A percentile compares a stretch with the other conserved stretches of the same genome.
Conservation (phyloP, 2,329 filamentous ascomycete genomes). For the Trichoderma lentiforme region DNA sequence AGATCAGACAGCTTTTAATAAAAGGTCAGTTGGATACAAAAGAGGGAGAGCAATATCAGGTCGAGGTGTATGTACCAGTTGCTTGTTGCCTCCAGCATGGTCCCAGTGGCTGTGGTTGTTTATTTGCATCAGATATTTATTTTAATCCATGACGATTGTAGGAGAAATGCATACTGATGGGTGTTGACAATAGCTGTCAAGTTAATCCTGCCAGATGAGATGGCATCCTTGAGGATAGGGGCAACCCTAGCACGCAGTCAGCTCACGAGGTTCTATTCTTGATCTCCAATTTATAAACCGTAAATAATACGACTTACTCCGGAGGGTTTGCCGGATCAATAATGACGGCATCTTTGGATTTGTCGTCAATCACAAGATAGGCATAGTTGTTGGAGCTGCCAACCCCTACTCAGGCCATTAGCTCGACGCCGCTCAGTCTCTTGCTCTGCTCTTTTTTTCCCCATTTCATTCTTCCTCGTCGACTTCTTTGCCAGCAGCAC, state of each 20-base stretch:
- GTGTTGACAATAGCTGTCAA: slow-evolving; percentile 91
- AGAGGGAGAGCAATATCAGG: not conserved
- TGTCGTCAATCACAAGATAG: slow-evolving; percentile 76
- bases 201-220: slow-evolving; percentile 69
- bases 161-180: slow-evolving; percentile 69
- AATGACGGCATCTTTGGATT: slow-evolving; percentile 72
- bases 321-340: slow-evolving; percentile 77
- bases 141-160: not conserved
- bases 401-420: slow-evolving; percentile 54
- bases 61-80: slow-evolving; percentile 54
- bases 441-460: slow-evolving; percentile 3
- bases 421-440: not conserved
- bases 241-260: slow-evolving; percentile 45
- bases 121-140: not conserved
- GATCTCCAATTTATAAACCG: not conserved
- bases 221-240: slow-evolving; percentile 68
- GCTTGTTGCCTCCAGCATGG: slow-evolving; percentile 86
- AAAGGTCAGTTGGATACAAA: not conserved
- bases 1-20: slow-evolving; percentile 39
- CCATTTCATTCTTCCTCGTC: not conserved
- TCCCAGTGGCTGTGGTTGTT: slow-evolving; percentile 71
- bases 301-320: slow-evolving; percentile 51
- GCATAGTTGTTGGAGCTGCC: slow-evolving; percentile 80
- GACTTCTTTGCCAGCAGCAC: slow-evolving; percentile 30
- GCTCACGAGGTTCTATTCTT: not conserved